Evolutionary conservation across 2,329 filamentous ascomycete species (phyloP), one percentile per base, ranked within the genome.

Genomic region (Calcarisporium arbuscula): DNA sequence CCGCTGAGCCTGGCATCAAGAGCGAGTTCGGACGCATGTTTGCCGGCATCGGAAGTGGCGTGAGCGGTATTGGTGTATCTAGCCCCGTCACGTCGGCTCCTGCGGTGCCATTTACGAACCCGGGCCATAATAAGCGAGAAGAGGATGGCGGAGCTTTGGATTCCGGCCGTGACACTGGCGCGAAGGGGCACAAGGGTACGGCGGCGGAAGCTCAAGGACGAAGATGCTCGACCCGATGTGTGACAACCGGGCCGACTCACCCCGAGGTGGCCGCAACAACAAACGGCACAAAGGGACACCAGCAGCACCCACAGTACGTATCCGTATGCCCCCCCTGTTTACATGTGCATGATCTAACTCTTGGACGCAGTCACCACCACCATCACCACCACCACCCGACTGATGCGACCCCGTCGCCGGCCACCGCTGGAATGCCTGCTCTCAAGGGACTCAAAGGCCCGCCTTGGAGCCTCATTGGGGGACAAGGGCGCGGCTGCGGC

Each of bases 1-100:
- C 80, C 11, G 84, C 82, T 12, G 88, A 95, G 56, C 84, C 87
- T 9, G 84, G 84, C 28, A 94, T 95, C 52, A 95, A 95, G 68
- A 94, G 81, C 54, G 90, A 95, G 56, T 89, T 95, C 55, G 89
- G 89, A 19, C 81, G 87, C 42, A 94, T 95, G 72, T 95, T 95
- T 61, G 87, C 86, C 14, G 90, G 90, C n/a, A 87, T 96, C 46
- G 89, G 68, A 39, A 74, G 67, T 45, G 74, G 68, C 41, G 68
- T 73, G 20, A 67, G 61, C 41, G 65, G 60, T 26, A 65, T 73
- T 39, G 31, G 35, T 5, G 60, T 68, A 22, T 67, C 72, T 11
- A 76, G 71, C 46, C 72, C 74, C 3, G 62, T 68, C 4, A 58
- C 69, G 1, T 54, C 60, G 6, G 47, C 47, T 5, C 45, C 54